Percentiles rank a stretch among this genome's conserved stretches.
Conservation (phyloP, 495 filamentous ascomycete species). For the Hypomontagnella monticulosa region DNA sequence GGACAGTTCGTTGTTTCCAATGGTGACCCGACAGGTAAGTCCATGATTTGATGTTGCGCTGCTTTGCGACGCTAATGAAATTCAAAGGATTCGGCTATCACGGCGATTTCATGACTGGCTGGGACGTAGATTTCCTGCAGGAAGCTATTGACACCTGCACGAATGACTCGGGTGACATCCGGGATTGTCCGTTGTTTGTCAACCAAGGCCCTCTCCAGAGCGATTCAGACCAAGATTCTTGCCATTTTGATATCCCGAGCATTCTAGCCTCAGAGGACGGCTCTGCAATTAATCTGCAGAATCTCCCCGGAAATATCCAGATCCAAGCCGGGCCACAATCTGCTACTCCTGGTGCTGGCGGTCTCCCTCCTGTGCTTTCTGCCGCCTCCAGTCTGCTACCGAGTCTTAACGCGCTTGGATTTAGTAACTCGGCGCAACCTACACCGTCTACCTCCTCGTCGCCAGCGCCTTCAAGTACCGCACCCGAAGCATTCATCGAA, state of each 20-base stretch:
- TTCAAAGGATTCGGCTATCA: conserved; percentile 77
- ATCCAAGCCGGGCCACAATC: conserved; percentile 52
- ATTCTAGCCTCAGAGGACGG: conserved; percentile 49
- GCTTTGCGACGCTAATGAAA: conserved; percentile 19
- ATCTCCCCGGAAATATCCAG: conserved; percentile 52
- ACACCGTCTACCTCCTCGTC: conserved; percentile 18
- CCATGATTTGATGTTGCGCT: not conserved
- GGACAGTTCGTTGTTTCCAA: conserved; percentile 85
- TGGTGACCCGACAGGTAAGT: conserved; percentile 77
- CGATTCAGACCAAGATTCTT: conserved; percentile 47
- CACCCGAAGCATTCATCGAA: conserved; percentile 34
- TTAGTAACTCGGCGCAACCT: conserved; percentile 15
- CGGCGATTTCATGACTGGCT: conserved; percentile 86
- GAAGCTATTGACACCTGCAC: conserved; percentile 67
- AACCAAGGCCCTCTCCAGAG: conserved; percentile 48
- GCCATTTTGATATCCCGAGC: conserved; percentile 48
- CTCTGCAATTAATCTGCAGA: conserved; percentile 38
- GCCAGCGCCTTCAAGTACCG: conserved; percentile 30
- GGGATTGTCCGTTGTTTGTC: conserved; percentile 66
- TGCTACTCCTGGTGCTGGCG: conserved; percentile 38
- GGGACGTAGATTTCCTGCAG: conserved; percentile 72
- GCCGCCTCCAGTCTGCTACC: conserved; percentile 36
- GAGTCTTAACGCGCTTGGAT: conserved; percentile 22
- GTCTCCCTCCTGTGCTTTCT: conserved; percentile 22
- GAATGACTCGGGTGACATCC: conserved; percentile 57